These are phyloP conservation scores for Dipteronia dyeriana DNA, from an alignment of 345 rosid species.

Conservation along the genomic window DNA sequence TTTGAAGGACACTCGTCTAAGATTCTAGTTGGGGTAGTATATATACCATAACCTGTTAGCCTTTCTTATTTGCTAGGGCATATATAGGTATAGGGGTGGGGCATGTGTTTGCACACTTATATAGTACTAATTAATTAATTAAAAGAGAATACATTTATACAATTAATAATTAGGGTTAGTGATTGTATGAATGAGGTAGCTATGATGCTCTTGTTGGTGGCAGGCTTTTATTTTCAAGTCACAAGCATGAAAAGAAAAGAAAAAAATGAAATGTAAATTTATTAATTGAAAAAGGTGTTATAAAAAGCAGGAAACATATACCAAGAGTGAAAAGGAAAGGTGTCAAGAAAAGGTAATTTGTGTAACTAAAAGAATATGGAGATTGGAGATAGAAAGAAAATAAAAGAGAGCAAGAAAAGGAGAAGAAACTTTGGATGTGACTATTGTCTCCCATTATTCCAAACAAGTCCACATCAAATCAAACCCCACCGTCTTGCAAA, in stretches of 20 bases:
- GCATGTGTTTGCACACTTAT: background rate
- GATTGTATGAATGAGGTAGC: background rate
- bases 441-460: conserved; percentile 52
- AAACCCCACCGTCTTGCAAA: conserved; percentile 27
- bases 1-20: background rate
- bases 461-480: conserved; percentile 40
- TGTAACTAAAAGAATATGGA: conserved; percentile 28
- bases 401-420: too few relatives aligned
- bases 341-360: conserved; percentile 30
- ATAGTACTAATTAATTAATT: background rate
- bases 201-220: background rate
- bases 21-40: background rate
- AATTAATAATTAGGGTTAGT: background rate
- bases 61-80: background rate
- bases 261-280: background rate
- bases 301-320: conserved; percentile 22
- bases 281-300: conserved; percentile 12
- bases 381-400: conserved; percentile 16
- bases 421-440: conserved; percentile 47
- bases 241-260: background rate
- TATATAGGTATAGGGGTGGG: background rate
- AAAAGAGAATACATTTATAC: background rate
- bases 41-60: too few relatives aligned
- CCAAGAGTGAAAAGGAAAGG: conserved; percentile 36
- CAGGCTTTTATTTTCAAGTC: conserved; percentile 4